Evolutionary conservation across 2,329 filamentous ascomycete genomes (phyloP), one percentile per base, ranked within the genome.

Genomic region (Claviceps sp.): DNA sequence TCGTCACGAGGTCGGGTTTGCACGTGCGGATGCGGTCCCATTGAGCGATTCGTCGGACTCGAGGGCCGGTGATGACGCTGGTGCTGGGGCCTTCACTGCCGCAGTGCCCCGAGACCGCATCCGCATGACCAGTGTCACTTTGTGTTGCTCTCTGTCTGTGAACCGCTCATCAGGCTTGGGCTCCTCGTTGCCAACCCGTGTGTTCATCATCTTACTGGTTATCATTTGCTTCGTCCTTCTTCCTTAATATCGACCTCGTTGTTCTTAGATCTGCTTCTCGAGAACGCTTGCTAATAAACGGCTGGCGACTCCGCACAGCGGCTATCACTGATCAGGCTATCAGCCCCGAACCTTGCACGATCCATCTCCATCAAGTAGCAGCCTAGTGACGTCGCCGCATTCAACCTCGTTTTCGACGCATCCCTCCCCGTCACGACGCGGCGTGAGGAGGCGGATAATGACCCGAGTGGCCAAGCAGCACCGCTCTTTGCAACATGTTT

Each of bases 401-500:
- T 34, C 11, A 30, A 37, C 40, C 20, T 9, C 37, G 8, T 18
- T n/a, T n/a, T 37, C n/a, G 16, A 43, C 9, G 30, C 41, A 22
- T 9, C 47, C 18, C 20, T 16, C 37, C n/a, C n/a, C 5, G 5
- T 24, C n/a, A 38, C n/a, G 9, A 34, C 30, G 13, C 42, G 55
- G 60, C 59, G 60, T 61, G 63, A 62, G 66, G 63, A 54, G 64
- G 61, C 59, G 62, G 65, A 57, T 61, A 62, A 60, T 56, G 60
- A 63, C 61, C 62, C 59, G 2, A 57, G 60, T 56, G 60, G 56
- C 5, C 20, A 20, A 42, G 20, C 9, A 42, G 20, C 20, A 20
- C 7, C 9, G 18, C 20, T 42, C 7, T 42, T 42, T 9, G n/a
- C 62, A 64, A 48, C 49, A 72, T 72, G 69, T 72, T 72, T 72